Evolutionary conservation across 306 rosid genomes (phyloP).

Genomic region (Fragaria nilgerrensis): DNA sequence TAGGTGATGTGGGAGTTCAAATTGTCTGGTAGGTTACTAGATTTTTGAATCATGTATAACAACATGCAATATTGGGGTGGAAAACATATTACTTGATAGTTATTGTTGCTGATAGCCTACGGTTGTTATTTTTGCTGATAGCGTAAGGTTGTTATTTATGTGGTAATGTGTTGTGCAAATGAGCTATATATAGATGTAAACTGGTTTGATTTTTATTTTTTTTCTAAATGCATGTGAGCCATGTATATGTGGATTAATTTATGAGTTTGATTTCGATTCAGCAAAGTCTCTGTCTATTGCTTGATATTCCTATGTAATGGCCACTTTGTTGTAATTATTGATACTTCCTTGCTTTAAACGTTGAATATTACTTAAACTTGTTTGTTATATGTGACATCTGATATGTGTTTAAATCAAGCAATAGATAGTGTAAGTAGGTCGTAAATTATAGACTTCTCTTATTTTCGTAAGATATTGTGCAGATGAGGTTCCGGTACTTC

Average conservation of each 20-base stretch:
- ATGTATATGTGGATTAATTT: background rate
- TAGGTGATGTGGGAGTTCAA: conserved; percentile 73
- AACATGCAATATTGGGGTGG: too few relatives aligned
- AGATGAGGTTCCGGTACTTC: conserved; percentile 48
- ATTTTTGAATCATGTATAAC: background rate
- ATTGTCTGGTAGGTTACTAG: conserved; percentile 52
- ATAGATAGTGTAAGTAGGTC: background rate
- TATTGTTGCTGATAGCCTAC: too few relatives aligned
- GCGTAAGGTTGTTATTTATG: too few relatives aligned
- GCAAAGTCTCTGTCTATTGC: conserved; percentile 67
- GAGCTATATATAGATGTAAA: too few relatives aligned
- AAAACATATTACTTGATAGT: too few relatives aligned
- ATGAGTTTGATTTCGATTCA: conserved; percentile 60
- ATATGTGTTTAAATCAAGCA: background rate
- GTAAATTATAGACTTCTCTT: too few relatives aligned
- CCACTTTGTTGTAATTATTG: background rate
- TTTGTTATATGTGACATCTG: background rate
- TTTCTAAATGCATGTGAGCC: too few relatives aligned
- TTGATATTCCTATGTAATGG: background rate
- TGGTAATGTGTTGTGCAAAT: too few relatives aligned
- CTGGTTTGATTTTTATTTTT: too few relatives aligned
- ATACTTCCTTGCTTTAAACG: background rate
- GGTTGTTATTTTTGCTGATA: too few relatives aligned
- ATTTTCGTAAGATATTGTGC: background rate
- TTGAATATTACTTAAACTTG: background rate